phyloP scores from a whole-genome alignment of 2,329 filamentous ascomycete genomes.

The Colletotrichum tropicicola region DNA sequence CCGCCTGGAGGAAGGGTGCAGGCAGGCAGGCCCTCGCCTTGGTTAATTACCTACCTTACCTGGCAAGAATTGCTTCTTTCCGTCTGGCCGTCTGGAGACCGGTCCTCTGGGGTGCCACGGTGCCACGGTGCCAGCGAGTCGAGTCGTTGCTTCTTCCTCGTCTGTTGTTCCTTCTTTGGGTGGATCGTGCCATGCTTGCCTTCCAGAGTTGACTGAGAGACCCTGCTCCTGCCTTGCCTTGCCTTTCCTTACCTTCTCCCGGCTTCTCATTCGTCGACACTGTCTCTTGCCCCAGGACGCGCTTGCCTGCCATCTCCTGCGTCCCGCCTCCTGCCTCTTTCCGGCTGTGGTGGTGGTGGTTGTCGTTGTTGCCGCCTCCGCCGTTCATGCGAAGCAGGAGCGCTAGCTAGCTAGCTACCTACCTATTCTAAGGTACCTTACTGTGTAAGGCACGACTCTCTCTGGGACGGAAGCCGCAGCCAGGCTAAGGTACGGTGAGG shows the following conservation, averaged over 20 bases:
- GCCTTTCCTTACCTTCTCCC: not conserved
- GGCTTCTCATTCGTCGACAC: conserved; percentile 8
- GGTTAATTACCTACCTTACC: not conserved
- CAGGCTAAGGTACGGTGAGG: not conserved
- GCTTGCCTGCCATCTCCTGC: not conserved
- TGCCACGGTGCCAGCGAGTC: not conserved
- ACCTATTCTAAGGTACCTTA: too few species aligned
- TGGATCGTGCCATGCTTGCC: conserved; percentile 20
- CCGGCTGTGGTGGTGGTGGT: too few species aligned
- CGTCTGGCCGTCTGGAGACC: too few species aligned
- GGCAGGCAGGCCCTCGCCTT: conserved; percentile 5
- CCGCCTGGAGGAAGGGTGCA: not conserved
- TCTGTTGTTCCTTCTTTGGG: conserved; percentile 16
- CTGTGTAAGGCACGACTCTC: too few species aligned
- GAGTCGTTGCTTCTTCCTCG: conserved; percentile 21
- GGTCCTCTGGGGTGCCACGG: too few species aligned
- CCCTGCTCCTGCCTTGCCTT: not conserved
- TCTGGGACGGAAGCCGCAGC: too few species aligned
- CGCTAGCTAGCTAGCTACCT: too few species aligned
- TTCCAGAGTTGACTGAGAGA: not conserved
- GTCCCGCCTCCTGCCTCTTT: too few species aligned
- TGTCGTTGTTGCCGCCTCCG: too few species aligned
- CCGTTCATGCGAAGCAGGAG: too few species aligned
- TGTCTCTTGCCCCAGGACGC: too few species aligned
- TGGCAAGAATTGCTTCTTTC: conserved; percentile 16